Evolutionary conservation across 1,284 basidiomycete genomes (phyloP).

Genomic region (Melampsora larici-populina): DNA sequence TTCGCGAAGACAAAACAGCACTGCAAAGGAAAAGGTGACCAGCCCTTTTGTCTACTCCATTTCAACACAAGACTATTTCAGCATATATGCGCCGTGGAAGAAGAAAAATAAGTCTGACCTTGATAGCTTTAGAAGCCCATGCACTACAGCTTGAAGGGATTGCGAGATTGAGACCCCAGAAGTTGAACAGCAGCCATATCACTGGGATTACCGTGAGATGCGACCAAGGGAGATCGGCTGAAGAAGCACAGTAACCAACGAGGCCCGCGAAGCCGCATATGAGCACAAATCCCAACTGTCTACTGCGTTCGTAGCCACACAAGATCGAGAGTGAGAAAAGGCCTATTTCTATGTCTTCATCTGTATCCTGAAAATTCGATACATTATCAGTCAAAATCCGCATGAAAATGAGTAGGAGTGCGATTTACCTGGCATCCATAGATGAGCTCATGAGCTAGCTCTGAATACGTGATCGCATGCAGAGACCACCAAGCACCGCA

Average conservation of each 20-base stretch:
- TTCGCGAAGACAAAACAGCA: too few species aligned
- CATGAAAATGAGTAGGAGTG: background rate
- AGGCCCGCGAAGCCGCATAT: slow-evolving; percentile 17
- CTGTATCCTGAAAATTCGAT: slow-evolving; percentile 25
- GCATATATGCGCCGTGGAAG: too few species aligned
- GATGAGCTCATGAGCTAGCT: slow-evolving; percentile 33
- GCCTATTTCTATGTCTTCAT: slow-evolving; percentile 29
- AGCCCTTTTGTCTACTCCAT: too few species aligned
- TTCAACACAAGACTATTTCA: too few species aligned
- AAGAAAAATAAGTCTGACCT: too few species aligned
- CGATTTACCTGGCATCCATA: slow-evolving; percentile 34
- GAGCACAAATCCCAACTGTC: slow-evolving; percentile 21
- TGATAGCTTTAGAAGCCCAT: too few species aligned
- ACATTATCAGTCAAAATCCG: background rate
- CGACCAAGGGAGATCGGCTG: too few species aligned
- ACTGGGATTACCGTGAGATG: too few species aligned
- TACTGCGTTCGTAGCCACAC: slow-evolving; percentile 29
- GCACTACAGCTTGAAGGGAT: too few species aligned
- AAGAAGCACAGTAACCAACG: slow-evolving; percentile 2
- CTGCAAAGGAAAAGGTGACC: too few species aligned
- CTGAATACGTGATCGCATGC: background rate
- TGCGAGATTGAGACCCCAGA: too few species aligned
- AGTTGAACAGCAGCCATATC: too few species aligned
- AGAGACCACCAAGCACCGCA: background rate
- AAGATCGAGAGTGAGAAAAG: slow-evolving; percentile 33